These are phyloP conservation scores for Podospora comata DNA, from an alignment of 495 filamentous ascomycete genomes.

Conservation along the genomic window DNA sequence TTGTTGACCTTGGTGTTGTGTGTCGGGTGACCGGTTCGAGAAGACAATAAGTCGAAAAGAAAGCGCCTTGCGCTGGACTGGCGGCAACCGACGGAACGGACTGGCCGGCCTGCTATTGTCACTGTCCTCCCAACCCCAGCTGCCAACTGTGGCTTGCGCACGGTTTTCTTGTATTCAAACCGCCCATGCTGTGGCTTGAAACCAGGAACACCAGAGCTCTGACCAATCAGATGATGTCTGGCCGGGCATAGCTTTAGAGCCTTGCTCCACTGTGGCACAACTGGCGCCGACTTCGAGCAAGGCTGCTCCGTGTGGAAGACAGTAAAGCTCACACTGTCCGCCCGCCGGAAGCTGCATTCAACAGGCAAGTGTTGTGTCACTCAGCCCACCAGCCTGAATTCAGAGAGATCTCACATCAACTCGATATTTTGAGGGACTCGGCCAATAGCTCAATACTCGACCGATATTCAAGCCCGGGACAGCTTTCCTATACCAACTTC, in stretches of 20 bases:
- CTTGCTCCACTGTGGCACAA: neutral
- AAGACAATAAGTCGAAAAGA: neutral
- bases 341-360: neutral
- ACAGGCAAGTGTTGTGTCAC: neutral
- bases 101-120: neutral
- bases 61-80: neutral
- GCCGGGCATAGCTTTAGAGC: neutral
- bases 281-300: no score
- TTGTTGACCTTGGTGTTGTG: neutral
- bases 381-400: neutral
- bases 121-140: neutral
- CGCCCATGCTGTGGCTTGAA: neutral
- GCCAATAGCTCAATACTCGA: neutral
- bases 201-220: neutral
- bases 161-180: neutral
- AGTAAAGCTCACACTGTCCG: neutral
- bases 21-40: neutral
- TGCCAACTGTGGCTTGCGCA: neutral
- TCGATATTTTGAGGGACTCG: neutral
- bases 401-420: neutral
- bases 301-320: neutral
- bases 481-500: neutral
- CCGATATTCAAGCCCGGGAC: neutral
- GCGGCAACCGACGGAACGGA: neutral
- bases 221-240: neutral